Base-by-base conservation (phyloP, 306 rosid genomes). In the Cicer chorassanicum region DNA sequence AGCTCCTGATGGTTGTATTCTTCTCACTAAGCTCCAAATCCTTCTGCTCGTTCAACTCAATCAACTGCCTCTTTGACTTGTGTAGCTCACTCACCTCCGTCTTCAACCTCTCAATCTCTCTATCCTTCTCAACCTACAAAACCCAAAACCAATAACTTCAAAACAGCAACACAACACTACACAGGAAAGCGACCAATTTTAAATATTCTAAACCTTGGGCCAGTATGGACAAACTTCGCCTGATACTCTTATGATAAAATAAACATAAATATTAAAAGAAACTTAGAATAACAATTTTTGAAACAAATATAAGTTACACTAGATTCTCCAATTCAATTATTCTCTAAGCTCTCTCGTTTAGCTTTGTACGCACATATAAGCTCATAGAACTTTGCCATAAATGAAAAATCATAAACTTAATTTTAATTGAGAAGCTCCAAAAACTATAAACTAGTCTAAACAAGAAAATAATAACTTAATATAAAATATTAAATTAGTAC, bases 61-160 rank as follows among this genome's bases (percentile, higher is more conserved):
- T 74, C 77, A 94, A 81, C 89, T 92, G 91, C 86, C 97, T 85
- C 78, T 87, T 92, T 5, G 99, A 88, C 82, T 87, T 94, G 68
- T 87, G 99, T 77, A 92, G 82, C 77, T 94, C 97, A 0, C 74
- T 78, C 5, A 87, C 88, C 81, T 94, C 99, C 4, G 87, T 77
- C 72, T 70, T 87, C 68, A 92, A 60, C 89, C 90, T 88, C 88
- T 90, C 99, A 56, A 87, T 81, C 83, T 94, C 95, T 78, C 89
- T 87, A 72, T 92, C 96, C 84, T 89, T 94, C 80, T 82, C 93
- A 83, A 92, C 89, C 98, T 94, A 81, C 68, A 78, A 70, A 55
- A 62, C 64, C 64, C 63, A 39, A 41, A 54, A 61, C 34, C 18
- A 49, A 49, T 64, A 56, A 67, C 12, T 62, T 6, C 65, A 48